phyloP scores from a whole-genome alignment of 805 yeast species.

The Ogataea ganodermae region DNA sequence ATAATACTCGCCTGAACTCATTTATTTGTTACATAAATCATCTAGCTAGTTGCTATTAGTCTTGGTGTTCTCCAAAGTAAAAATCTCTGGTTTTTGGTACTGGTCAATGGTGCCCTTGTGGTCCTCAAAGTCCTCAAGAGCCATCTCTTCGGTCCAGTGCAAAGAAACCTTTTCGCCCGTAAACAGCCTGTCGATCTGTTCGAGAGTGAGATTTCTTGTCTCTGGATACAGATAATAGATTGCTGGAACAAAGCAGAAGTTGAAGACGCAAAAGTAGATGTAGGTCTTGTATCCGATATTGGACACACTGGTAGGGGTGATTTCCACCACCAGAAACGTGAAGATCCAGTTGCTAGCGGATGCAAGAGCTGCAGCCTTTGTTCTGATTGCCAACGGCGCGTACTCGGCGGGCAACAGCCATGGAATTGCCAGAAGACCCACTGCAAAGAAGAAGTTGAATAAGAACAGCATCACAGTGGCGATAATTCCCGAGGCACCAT shows the following conservation, averaged over 20 bases:
- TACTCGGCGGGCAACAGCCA: conserved; percentile 52
- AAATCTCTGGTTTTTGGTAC: background rate
- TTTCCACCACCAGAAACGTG: conserved; percentile 69
- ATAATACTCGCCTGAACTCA: no score
- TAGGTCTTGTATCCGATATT: conserved; percentile 52
- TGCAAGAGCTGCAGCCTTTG: conserved; percentile 65
- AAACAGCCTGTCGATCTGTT: conserved; percentile 64
- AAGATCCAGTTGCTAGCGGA: conserved; percentile 76
- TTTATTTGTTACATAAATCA: no score
- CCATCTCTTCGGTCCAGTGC: conserved; percentile 15
- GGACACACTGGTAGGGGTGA: conserved; percentile 55
- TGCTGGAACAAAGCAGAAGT: conserved; percentile 56
- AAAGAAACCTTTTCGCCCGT: conserved; percentile 29
- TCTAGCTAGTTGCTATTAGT: background rate
- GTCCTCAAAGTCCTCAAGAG: conserved; percentile 10
- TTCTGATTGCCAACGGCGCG: conserved; percentile 69
- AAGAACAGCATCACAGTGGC: conserved; percentile 55
- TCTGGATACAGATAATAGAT: conserved; percentile 61
- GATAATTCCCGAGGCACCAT: conserved; percentile 46
- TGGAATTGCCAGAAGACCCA: conserved; percentile 63
- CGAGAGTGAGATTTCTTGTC: conserved; percentile 67
- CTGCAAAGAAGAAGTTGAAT: conserved; percentile 72
- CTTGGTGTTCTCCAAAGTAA: background rate
- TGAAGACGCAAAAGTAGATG: conserved; percentile 55
- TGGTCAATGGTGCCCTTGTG: background rate